Percentiles rank a stretch among this genome's conserved stretches.
Evolutionary conservation across 2,329 filamentous ascomycete species (phyloP).

Genomic region (Beauveria caledonica): DNA sequence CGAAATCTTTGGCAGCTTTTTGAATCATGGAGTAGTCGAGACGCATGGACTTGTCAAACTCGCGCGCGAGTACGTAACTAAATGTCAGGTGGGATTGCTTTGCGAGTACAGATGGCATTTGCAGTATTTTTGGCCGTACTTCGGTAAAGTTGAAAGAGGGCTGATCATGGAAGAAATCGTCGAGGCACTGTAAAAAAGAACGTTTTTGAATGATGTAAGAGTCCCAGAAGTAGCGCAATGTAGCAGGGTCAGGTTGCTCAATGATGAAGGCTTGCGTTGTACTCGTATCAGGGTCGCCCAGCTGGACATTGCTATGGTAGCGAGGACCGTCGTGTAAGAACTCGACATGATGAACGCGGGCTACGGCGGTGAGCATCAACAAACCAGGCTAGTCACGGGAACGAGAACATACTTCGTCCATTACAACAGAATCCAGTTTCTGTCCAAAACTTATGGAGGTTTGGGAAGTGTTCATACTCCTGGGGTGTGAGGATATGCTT

Average conservation of each 20-base stretch:
- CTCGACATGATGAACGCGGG: slow-evolving; percentile 8
- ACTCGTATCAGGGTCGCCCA: background rate
- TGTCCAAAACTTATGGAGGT: slow-evolving; percentile 8
- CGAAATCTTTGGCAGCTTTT: slow-evolving; percentile 3
- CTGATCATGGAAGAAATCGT: slow-evolving; percentile 11
- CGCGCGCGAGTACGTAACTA: slow-evolving; percentile 7
- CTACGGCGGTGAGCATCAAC: background rate
- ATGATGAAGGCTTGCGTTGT: slow-evolving; percentile 3
- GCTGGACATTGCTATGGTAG: background rate
- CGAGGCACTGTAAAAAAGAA: slow-evolving; percentile 7
- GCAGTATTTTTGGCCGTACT: background rate
- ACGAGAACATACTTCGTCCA: background rate
- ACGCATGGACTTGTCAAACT: slow-evolving; percentile 9
- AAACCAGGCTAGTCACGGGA: background rate
- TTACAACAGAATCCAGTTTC: background rate
- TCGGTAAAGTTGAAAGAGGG: slow-evolving; percentile 11
- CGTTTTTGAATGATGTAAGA: background rate
- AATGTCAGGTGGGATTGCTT: slow-evolving; percentile 8
- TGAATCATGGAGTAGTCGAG: slow-evolving; percentile 10
- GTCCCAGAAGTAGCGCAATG: slow-evolving; percentile 1
- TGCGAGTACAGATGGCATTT: slow-evolving; percentile 7
- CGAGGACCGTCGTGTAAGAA: background rate
- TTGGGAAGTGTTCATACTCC: slow-evolving; percentile 4
- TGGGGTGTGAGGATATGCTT: slow-evolving; percentile 4
- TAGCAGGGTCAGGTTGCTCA: slow-evolving; percentile 5